Conservation (phyloP, 805 yeast species). For the Teunomyces cretensis region DNA sequence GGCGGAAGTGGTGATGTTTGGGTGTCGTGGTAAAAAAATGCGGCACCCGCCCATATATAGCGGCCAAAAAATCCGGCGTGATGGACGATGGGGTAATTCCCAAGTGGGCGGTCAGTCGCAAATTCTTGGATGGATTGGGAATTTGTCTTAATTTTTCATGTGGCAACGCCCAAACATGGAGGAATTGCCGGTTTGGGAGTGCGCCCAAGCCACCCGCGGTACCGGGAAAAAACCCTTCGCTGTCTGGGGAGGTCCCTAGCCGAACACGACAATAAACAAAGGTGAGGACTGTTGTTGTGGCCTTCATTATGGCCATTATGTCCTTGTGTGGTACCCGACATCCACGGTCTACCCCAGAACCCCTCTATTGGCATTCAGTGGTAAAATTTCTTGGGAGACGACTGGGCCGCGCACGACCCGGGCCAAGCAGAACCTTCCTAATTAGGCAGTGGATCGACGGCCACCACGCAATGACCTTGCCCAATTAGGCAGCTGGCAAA, state of each 20-base stretch:
- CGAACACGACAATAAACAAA: too few relatives aligned
- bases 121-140: neutral
- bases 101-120: neutral
- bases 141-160: neutral
- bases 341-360: too few relatives aligned
- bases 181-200: neutral
- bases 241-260: too few relatives aligned
- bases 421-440: neutral
- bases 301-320: too few relatives aligned
- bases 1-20: neutral
- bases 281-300: too few relatives aligned
- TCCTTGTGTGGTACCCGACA: too few relatives aligned
- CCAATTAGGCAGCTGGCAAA: conserved; percentile 9
- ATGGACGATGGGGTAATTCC: neutral
- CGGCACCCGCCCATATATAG: neutral
- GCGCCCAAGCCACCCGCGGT: neutral
- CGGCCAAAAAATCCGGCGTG: neutral
- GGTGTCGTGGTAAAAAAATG: neutral
- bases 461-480: conserved; percentile 3
- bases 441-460: neutral
- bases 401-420: neutral
- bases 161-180: neutral
- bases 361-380: too few relatives aligned
- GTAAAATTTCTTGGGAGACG: neutral
- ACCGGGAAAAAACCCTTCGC: too few relatives aligned